These are phyloP conservation scores for Hypomontagnella monticulosa DNA, from an alignment of 495 filamentous ascomycete genomes.

Conservation along the genomic window DNA sequence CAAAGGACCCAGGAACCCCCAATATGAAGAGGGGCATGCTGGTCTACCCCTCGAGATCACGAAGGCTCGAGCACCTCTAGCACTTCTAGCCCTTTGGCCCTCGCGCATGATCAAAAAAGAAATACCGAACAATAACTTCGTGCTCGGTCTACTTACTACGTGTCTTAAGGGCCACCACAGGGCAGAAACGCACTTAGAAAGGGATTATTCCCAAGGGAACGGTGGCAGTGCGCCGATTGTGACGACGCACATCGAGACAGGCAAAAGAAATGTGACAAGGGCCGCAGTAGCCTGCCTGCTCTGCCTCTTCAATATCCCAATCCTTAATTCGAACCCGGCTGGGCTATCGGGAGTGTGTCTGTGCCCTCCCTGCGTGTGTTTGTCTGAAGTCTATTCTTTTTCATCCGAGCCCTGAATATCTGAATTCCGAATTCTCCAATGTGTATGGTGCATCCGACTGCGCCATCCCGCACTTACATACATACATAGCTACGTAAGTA, in stretches of 20 bases:
- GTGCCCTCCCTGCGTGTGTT: constrained; percentile 6
- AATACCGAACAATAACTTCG: background rate
- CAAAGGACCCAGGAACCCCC: constrained; percentile 2
- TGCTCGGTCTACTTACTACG: constrained; percentile 4
- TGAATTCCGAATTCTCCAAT: background rate
- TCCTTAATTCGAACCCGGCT: constrained; percentile 5
- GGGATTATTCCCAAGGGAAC: constrained; percentile 25
- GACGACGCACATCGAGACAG: constrained; percentile 21
- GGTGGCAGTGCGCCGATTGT: constrained; percentile 40
- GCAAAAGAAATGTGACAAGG: constrained; percentile 31
- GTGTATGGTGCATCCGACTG: constrained; percentile 12
- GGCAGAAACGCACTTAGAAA: constrained; percentile 18
- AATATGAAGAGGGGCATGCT: constrained; percentile 6
- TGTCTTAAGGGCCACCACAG: constrained; percentile 11
- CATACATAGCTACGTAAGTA: constrained; percentile 8
- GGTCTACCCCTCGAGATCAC: constrained; percentile 8
- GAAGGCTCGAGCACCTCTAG: constrained; percentile 14
- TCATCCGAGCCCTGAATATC: constrained; percentile 8
- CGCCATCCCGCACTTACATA: constrained; percentile 26
- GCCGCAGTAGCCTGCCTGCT: constrained; percentile 35
- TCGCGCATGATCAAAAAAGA: background rate
- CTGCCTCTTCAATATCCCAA: constrained; percentile 19
- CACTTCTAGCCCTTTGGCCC: background rate
- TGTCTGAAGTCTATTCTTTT: constrained; percentile 12
- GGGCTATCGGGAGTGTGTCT: constrained; percentile 5